phyloP scores from a whole-genome alignment of 2,329 filamentous ascomycete genomes.

The Beauveria asiatica region DNA sequence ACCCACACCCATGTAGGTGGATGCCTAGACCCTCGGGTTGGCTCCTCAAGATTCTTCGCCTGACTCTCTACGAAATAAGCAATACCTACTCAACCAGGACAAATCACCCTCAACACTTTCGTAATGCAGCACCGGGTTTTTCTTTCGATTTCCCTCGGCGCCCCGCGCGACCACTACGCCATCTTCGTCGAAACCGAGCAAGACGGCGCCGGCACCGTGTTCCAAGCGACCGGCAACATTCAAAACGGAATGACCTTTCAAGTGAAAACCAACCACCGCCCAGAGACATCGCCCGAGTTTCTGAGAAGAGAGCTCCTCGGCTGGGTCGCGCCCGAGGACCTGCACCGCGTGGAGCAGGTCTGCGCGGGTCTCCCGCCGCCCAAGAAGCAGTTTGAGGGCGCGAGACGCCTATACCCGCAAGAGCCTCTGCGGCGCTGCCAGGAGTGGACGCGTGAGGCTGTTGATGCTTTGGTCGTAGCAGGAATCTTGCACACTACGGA shows the following conservation, averaged over 20 bases:
- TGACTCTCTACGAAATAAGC: background rate
- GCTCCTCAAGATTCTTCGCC: background rate
- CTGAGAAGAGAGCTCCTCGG: conserved; percentile 13
- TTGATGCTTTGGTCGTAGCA: background rate
- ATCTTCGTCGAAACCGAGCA: conserved; percentile 18
- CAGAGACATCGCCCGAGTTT: conserved; percentile 16
- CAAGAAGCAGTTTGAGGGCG: conserved; percentile 23
- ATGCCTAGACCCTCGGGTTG: too few relatives aligned
- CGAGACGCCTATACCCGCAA: conserved; percentile 18
- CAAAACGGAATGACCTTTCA: conserved; percentile 22
- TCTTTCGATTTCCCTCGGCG: conserved; percentile 6
- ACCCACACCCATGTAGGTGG: too few relatives aligned
- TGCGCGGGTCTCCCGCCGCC: conserved; percentile 18
- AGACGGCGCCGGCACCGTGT: conserved; percentile 6
- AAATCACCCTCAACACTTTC: background rate
- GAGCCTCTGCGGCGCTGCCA: conserved; percentile 18
- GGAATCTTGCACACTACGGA: background rate
- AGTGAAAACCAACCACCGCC: conserved; percentile 12
- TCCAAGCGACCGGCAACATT: conserved; percentile 24
- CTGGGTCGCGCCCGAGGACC: conserved; percentile 15
- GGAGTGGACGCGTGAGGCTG: conserved; percentile 21
- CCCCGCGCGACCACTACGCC: conserved; percentile 19
- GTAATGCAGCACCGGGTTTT: background rate
- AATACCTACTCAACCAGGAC: too few relatives aligned
- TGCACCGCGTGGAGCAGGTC: conserved; percentile 15